Percentiles rank a stretch among this genome's conserved stretches.
Evolutionary conservation across 2,329 filamentous ascomycete genomes (phyloP).

Genomic region (Microcyclospora tardicrescens): DNA sequence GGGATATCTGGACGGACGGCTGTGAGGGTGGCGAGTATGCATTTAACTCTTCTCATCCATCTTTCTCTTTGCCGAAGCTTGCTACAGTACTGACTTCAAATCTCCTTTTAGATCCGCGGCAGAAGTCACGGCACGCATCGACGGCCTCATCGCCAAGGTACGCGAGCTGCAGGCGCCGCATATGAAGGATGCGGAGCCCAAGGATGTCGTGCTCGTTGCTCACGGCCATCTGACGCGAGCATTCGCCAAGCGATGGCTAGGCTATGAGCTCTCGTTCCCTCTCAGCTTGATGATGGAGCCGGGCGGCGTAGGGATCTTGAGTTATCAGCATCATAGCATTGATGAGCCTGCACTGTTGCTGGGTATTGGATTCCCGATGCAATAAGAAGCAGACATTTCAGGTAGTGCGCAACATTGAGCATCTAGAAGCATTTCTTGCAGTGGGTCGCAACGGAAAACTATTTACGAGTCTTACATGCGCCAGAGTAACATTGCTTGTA

Average conservation of each 20-base stretch:
- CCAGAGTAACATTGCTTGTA: no score
- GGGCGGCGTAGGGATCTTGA: conserved; percentile 70
- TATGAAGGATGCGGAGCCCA: conserved; percentile 32
- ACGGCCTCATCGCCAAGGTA: conserved; percentile 61
- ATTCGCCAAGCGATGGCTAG: conserved; percentile 72
- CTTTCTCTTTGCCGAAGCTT: neutral
- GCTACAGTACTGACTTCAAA: neutral
- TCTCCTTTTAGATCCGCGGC: conserved; percentile 42
- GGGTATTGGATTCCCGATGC: conserved; percentile 50
- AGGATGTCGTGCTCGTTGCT: conserved; percentile 64
- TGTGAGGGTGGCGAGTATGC: conserved; percentile 73
- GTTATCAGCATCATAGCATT: conserved; percentile 69
- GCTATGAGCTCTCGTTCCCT: conserved; percentile 52
- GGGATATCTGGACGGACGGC: conserved; percentile 86
- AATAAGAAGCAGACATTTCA: no score
- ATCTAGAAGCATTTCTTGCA: no score
- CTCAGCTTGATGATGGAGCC: conserved; percentile 66
- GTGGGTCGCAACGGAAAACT: no score
- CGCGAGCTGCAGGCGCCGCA: conserved; percentile 43
- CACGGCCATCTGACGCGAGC: conserved; percentile 77
- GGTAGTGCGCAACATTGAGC: no score
- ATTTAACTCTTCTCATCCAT: conserved; percentile 11
- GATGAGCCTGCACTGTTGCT: conserved; percentile 69
- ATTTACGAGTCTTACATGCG: no score
- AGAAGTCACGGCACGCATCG: conserved; percentile 57